Conservation (phyloP, 345 rosid genomes). For the Lenwebbia sp. region DNA sequence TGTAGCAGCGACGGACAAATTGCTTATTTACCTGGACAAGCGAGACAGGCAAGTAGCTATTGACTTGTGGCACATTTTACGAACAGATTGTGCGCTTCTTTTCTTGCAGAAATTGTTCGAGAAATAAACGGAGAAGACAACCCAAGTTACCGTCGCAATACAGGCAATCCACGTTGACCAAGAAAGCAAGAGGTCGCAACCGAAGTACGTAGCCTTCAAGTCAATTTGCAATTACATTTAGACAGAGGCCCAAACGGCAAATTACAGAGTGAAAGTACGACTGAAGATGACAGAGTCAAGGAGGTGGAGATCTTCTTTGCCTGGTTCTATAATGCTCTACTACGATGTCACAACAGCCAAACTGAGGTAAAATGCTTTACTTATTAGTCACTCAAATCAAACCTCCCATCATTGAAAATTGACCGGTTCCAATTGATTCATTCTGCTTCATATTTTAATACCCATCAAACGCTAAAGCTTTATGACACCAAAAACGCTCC, state of each 20-base stretch:
- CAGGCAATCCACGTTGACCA: neutral
- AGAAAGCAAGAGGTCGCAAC: neutral
- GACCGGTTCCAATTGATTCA: no score
- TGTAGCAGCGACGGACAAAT: neutral
- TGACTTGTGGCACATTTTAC: neutral
- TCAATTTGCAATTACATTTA: neutral
- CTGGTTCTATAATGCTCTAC: neutral
- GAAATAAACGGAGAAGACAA: neutral
- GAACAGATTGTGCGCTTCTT: neutral
- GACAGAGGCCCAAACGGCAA: neutral
- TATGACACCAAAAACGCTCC: no score
- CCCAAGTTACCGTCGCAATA: accelerated
- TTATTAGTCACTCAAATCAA: neutral
- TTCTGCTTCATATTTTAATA: no score
- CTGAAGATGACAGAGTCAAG: accelerated
- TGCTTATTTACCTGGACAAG: neutral
- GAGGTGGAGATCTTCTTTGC: neutral
- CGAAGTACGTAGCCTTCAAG: neutral
- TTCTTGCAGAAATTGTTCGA: neutral
- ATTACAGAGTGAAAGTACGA: neutral
- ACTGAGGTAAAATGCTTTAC: neutral
- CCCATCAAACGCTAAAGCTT: neutral
- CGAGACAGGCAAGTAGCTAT: neutral
- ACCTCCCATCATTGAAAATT: no score
- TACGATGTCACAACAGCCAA: neutral